These are phyloP conservation scores for Nymphaea thermarum DNA, from an alignment of 164 flowering plant genomes.

Conservation along the genomic window DNA sequence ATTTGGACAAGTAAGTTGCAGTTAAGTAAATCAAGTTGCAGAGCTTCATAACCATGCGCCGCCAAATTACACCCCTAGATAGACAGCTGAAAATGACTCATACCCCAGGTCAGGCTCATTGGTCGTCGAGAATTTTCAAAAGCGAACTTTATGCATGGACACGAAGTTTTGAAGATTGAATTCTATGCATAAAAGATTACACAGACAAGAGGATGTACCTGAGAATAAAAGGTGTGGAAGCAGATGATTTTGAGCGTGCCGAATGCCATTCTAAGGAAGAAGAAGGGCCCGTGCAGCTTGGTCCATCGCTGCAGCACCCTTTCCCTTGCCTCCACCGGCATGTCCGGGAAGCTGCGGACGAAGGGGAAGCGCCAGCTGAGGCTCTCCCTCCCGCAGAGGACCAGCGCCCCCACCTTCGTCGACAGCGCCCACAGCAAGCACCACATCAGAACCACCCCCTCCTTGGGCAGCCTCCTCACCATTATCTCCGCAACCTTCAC, in stretches of 20 bases:
- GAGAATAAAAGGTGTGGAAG: constrained; percentile 4
- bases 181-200: no score
- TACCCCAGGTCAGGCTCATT: no score
- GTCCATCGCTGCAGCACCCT: constrained; percentile 6
- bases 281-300: background rate
- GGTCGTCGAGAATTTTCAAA: no score
- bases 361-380: constrained; percentile 8
- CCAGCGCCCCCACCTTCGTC: constrained; percentile 9
- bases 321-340: constrained; percentile 9
- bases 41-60: no score
- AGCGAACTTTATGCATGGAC: no score
- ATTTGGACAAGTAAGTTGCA: no score
- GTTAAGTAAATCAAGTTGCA: no score
- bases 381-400: constrained; percentile 5
- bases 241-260: constrained; percentile 5
- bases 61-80: no score
- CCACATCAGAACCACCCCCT: background rate
- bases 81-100: no score
- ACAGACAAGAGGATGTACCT: background rate
- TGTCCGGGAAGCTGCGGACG: constrained; percentile 5
- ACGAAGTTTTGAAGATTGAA: no score
- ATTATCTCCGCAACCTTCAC: constrained; percentile 9
- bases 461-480: constrained; percentile 1
- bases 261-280: constrained; percentile 3
- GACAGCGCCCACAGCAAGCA: constrained; percentile 5